Conservation (phyloP, 1,139 yeast species). For the Nakaseomyces sp. region DNA sequence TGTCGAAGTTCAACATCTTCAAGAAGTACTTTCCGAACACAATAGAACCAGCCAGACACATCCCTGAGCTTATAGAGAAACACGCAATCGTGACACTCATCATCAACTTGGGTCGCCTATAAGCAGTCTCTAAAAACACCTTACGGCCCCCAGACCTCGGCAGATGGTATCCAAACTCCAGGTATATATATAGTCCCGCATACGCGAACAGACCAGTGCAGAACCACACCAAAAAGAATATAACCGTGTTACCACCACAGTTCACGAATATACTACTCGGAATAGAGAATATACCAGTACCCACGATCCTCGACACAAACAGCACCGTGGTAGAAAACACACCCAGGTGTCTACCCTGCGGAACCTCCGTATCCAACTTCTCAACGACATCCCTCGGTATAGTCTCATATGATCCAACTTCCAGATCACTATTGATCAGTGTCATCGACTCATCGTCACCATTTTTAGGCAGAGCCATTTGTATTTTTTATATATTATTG, state of each 20-base stretch:
- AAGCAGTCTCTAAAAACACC: conserved; percentile 58
- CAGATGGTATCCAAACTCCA: conserved; percentile 60
- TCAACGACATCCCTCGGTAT: conserved; percentile 8
- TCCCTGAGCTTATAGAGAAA: conserved; percentile 54
- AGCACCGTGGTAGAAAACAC: conserved; percentile 54
- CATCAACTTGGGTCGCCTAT: conserved; percentile 49
- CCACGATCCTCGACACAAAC: conserved; percentile 61
- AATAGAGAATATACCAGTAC: conserved; percentile 69
- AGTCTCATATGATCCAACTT: conserved; percentile 8
- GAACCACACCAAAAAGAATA: conserved; percentile 55
- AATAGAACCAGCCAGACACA: conserved; percentile 54
- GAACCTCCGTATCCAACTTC: conserved; percentile 38
- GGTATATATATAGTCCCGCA: conserved; percentile 55
- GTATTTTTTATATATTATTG: neutral
- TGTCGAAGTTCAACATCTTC: conserved; percentile 39
- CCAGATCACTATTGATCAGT: neutral
- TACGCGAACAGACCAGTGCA: conserved; percentile 53
- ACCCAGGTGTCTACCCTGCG: conserved; percentile 70
- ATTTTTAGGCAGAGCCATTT: neutral
- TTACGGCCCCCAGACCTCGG: conserved; percentile 73
- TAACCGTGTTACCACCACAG: conserved; percentile 55
- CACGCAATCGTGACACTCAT: conserved; percentile 51
- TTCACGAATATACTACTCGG: conserved; percentile 59
- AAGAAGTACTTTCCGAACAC: conserved; percentile 64
- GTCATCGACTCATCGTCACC: neutral